Evolutionary conservation across 176 grass and related monocot genomes (phyloP), one percentile per base, ranked within the genome.

Genomic region (Typha latifolia): DNA sequence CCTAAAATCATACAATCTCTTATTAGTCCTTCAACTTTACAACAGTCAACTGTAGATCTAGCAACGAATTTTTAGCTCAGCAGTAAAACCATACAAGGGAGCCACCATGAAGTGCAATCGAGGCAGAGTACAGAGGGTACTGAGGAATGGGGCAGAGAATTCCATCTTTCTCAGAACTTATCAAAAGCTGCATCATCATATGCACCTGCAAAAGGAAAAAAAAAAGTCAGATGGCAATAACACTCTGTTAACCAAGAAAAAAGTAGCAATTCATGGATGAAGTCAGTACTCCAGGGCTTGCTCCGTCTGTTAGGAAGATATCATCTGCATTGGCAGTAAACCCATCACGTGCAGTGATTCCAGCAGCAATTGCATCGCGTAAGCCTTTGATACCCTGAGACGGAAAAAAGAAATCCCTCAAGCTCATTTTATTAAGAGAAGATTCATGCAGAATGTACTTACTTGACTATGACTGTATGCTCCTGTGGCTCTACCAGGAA

Each of bases 381-480:
- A 99, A 85, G 71, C 94, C 77, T 79, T 99, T 87, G 49, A 99
- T 70, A 52, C 94, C 94, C 94, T 99, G 73, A 80, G 83, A 78
- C 57, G 73, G 49, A 66, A 69, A 47, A 74, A 23, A 68, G 69
- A 71, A 72, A 56, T 37, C 27, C 16, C 61, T 10, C 49, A 72
- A 69, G 16, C 49, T 69, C 20, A 12, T 69, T 69, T 12, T 72
- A 5, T 12, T 14, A 31, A 70, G 55, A 88, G 50, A 88, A 67
- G 81, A 65, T 50, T 13, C 70, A 24, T 16, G 15, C 0, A 67
- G 31, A 15, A 55, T 21, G 66, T 62, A 74, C 50, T 74, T 84
- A 96, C 93, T 82, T 96, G 88, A 62, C 93, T 91, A 78, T 91
- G 93, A 52, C 93, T 96, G 67, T 96, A 96, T 74, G 93, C 93